Percentiles rank a stretch among this genome's conserved stretches.
Evolutionary conservation across 306 rosid species (phyloP).

Genomic region (Gillenia trifoliata): DNA sequence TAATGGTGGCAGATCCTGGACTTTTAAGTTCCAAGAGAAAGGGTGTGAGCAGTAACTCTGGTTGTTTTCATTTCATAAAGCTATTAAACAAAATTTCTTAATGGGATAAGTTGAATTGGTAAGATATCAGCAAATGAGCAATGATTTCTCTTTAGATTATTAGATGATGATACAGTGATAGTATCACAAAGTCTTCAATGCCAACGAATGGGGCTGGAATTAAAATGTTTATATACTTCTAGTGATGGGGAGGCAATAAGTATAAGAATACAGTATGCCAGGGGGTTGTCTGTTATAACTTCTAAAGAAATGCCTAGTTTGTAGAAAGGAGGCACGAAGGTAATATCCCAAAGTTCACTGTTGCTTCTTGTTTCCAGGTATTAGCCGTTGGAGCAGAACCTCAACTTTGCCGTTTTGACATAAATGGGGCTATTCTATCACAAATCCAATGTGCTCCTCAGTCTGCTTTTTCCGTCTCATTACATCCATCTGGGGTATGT

Average conservation of each 20-base stretch:
- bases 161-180: background rate
- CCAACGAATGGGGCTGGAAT: background rate
- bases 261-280: background rate
- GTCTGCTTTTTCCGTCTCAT: slow-evolving; percentile 70
- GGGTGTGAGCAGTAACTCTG: background rate
- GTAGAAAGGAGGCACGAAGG: background rate
- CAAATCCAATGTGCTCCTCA: slow-evolving; percentile 86
- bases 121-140: background rate
- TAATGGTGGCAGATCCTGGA: background rate
- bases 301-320: background rate
- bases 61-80: background rate
- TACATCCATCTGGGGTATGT: slow-evolving; percentile 78
- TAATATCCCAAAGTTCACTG: background rate
- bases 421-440: slow-evolving; percentile 75
- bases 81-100: background rate
- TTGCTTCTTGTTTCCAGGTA: slow-evolving; percentile 42
- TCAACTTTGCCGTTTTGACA: slow-evolving; percentile 62
- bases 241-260: background rate
- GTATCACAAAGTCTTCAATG: background rate
- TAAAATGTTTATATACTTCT: background rate
- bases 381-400: slow-evolving; percentile 87
- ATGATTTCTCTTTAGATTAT: background rate
- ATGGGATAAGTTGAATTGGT: background rate
- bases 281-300: background rate
- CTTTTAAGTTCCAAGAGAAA: background rate